Evolutionary conservation across 2,329 filamentous ascomycete genomes (phyloP).

Genomic region (Cordyceps cicadae): DNA sequence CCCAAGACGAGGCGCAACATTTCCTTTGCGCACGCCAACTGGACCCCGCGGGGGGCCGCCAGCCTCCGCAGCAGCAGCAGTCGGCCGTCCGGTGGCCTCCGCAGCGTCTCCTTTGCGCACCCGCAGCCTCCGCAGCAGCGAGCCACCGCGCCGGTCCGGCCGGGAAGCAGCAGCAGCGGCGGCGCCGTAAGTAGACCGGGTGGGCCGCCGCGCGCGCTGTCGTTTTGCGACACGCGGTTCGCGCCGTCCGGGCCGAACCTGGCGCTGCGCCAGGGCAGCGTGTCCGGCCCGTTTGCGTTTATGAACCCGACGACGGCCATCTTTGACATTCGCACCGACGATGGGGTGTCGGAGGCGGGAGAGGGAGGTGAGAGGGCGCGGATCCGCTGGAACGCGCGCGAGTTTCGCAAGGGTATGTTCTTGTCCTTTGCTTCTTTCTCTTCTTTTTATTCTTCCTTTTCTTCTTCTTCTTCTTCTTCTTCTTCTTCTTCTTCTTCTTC

Average conservation of each 20-base stretch:
- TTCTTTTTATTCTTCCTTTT: background rate
- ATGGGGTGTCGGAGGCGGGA: slow-evolving; percentile 3
- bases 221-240: slow-evolving; percentile 12
- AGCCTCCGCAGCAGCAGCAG: too few species aligned
- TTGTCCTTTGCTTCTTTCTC: background rate
- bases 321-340: slow-evolving; percentile 12
- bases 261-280: slow-evolving; percentile 13
- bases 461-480: background rate
- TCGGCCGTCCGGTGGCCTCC: background rate
- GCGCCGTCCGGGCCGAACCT: slow-evolving; percentile 12
- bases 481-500: background rate
- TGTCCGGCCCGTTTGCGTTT: slow-evolving; percentile 13
- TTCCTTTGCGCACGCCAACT: slow-evolving; percentile 7
- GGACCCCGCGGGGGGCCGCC: background rate
- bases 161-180: too few species aligned
- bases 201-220: slow-evolving; percentile 3
- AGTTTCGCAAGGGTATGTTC: slow-evolving; percentile 12
- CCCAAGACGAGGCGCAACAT: slow-evolving; percentile 10
- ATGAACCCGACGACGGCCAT: slow-evolving; percentile 15
- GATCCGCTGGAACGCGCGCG: slow-evolving; percentile 14
- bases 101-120: slow-evolving; percentile 11
- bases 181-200: too few species aligned
- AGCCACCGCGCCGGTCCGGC: background rate
- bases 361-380: slow-evolving; percentile 10
- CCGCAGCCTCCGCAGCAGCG: background rate